A percentile compares a stretch with the other conserved stretches of the same genome.
Evolutionary conservation across 257 asterid genomes (phyloP).

Genomic region (Plantago elongata): DNA sequence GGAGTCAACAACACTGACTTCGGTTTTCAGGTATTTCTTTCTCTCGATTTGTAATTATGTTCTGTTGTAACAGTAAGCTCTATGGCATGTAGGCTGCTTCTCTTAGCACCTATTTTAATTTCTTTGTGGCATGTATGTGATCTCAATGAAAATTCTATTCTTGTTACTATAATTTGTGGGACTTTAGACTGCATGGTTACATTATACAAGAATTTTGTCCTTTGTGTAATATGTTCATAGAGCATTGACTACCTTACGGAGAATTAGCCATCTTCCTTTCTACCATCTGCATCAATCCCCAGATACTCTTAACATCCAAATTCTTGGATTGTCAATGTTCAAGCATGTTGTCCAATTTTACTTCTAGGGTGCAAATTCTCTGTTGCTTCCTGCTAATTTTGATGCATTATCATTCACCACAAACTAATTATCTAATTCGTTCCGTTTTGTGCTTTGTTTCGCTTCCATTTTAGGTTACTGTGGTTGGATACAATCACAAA

Average conservation of each 20-base stretch:
- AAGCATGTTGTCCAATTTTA: slow-evolving; percentile 4
- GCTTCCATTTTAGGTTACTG: slow-evolving; percentile 57
- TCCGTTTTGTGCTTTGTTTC: slow-evolving; percentile 14
- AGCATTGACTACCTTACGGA: background rate
- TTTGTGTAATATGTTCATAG: background rate
- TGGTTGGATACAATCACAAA: slow-evolving; percentile 86
- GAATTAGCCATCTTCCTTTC: slow-evolving; percentile 10
- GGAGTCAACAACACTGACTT: slow-evolving; percentile 48
- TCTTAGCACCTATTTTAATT: background rate
- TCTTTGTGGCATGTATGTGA: background rate
- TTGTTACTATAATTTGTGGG: background rate
- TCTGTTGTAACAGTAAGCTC: background rate
- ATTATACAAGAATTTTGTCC: background rate
- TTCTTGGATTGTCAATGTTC: background rate
- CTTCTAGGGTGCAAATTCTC: slow-evolving; percentile 1
- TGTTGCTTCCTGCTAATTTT: slow-evolving; percentile 14
- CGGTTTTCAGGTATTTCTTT: slow-evolving; percentile 77
- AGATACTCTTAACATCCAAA: slow-evolving; percentile 10
- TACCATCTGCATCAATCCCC: slow-evolving; percentile 15
- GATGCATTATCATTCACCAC: background rate
- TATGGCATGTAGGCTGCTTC: background rate
- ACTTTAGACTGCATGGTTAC: background rate
- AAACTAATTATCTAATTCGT: slow-evolving; percentile 14
- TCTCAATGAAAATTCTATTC: background rate
- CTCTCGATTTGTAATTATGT: slow-evolving; percentile 17